Evolutionary conservation across 169 alveolate species (phyloP), one percentile per base, ranked within the genome.

Genomic region (Eimeria falciformis): DNA sequence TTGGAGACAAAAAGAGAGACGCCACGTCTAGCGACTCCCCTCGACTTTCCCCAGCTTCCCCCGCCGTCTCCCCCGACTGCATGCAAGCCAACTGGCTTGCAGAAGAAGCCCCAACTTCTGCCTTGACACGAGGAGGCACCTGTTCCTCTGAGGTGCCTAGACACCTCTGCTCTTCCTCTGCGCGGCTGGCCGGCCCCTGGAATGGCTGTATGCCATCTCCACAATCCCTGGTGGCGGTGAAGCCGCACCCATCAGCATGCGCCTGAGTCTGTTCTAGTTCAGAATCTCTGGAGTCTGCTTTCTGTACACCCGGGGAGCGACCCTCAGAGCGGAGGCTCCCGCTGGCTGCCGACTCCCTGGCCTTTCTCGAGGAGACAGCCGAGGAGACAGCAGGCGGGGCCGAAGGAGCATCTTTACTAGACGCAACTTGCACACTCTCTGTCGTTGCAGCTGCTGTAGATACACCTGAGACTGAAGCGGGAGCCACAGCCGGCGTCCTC

Each of bases 1-100:
- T 18, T n/a, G 85, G 85, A 12, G 65, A 46, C 23, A 75, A 62
- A n/a, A 75, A 75, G 40, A 75, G 66, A 11, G 85, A 45, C 33
- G 85, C 85, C 27, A 75, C 56, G 43, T 75, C 85, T 6, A 75
- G 14, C 23, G 85, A 40, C 43, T 1, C 66, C 21, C 40, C 85
- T 5, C 25, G 40, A 33, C 71, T 62, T 65, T 43, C 23, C 77
- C 45, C 33, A 11, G 46, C 45, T 25, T 6, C 81, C 18, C 55
- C 53, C 50, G 53, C 53, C 62, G 14, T 4, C 65, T 53, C 62
- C 1, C 18, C 65, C 5, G n/a, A 53, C 65, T 17, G 65, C 25
- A n/a, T 53, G 65, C 65, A 53, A 17, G 65, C 65, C 25, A 18
- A 53, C 65, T n/a, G 65, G 40, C 40, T 33, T 33, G 40, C 40